Evolutionary conservation across 768 basidiomycete species (phyloP).

Genomic region (Amanita muscaria): DNA sequence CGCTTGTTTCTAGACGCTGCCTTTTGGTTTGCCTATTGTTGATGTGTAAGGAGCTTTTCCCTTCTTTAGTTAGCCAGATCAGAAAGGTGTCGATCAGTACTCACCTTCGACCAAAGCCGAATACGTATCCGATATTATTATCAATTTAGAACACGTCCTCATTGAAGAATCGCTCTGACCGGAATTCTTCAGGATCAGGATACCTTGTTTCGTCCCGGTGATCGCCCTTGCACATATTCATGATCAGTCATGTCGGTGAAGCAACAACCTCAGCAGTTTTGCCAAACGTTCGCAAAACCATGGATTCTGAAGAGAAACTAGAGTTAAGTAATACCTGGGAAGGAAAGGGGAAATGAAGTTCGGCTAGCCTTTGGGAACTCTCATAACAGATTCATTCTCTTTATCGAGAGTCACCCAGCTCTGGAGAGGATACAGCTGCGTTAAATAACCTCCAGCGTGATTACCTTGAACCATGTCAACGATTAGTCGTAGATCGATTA

Average conservation of each 20-base stretch:
- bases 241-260: no score
- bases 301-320: background rate
- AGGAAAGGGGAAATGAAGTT: background rate
- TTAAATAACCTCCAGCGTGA: no score
- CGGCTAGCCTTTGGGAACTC: slow-evolving; percentile 1
- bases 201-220: slow-evolving; percentile 12
- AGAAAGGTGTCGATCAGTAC: background rate
- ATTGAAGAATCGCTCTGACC: slow-evolving; percentile 1
- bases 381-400: no score
- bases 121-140: slow-evolving; percentile 14
- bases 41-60: no score
- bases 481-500: no score
- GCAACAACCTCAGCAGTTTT: background rate
- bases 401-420: no score
- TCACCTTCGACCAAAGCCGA: slow-evolving; percentile 30
- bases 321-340: background rate
- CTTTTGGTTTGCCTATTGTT: no score
- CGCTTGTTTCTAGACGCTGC: no score
- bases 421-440: no score
- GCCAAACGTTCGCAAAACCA: background rate
- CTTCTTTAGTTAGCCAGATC: no score
- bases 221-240: background rate
- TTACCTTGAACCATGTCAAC: no score
- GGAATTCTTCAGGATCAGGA: background rate
- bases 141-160: background rate